These are phyloP conservation scores for Reutealis trisperma DNA, from an alignment of 345 rosid species.

Conservation along the genomic window DNA sequence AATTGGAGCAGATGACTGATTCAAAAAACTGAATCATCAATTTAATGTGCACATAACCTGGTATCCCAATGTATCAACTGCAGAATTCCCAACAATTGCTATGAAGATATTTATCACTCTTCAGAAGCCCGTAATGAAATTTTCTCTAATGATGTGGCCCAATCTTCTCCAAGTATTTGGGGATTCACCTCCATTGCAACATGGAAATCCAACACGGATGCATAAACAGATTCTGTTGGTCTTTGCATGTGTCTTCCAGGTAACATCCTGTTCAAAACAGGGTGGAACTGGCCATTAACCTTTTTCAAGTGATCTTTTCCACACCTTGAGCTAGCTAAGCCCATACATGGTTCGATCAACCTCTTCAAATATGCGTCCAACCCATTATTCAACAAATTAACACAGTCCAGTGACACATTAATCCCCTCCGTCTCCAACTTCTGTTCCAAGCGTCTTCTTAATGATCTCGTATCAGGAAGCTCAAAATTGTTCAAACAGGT, in stretches of 20 bases:
- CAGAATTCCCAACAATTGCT: slow-evolving; percentile 15
- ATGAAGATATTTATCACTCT: slow-evolving; percentile 29
- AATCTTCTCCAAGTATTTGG: slow-evolving; percentile 64
- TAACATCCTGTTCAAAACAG: slow-evolving; percentile 24
- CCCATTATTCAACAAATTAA: slow-evolving; percentile 66
- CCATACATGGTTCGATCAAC: slow-evolving; percentile 69
- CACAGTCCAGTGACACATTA: slow-evolving; percentile 54
- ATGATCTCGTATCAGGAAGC: slow-evolving; percentile 75
- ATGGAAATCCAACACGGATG: slow-evolving; percentile 58
- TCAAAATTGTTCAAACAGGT: slow-evolving; percentile 59
- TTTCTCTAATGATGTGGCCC: slow-evolving; percentile 72
- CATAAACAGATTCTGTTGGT: slow-evolving; percentile 30
- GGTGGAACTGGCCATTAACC: slow-evolving; percentile 17
- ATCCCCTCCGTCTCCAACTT: slow-evolving; percentile 69
- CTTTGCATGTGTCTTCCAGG: slow-evolving; percentile 29
- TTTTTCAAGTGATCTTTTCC: slow-evolving; percentile 29
- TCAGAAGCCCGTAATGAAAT: slow-evolving; percentile 48
- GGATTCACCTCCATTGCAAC: slow-evolving; percentile 67
- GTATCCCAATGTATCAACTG: slow-evolving; percentile 9
- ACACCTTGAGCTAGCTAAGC: slow-evolving; percentile 54
- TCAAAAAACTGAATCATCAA: slow-evolving; percentile 14
- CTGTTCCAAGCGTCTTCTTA: slow-evolving; percentile 62
- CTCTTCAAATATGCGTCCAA: slow-evolving; percentile 69
- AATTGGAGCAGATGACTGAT: slow-evolving; percentile 31
- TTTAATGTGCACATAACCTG: not conserved